Evolutionary conservation across 2,329 filamentous ascomycete species (phyloP), one percentile per base, ranked within the genome.

Genomic region (Penicillium sp.): DNA sequence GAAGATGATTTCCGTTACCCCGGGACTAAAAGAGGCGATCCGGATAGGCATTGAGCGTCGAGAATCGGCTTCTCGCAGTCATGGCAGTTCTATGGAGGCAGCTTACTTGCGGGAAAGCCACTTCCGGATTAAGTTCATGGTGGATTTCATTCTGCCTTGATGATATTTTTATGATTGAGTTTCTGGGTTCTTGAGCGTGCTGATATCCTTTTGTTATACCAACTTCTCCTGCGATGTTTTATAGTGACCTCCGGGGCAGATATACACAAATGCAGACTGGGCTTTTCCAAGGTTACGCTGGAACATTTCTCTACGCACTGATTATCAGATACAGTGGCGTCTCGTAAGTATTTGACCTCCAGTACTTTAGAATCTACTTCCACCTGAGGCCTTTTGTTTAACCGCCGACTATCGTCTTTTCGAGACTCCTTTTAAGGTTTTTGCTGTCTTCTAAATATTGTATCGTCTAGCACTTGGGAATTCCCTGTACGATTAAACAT

Each of bases 1-100:
- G 31, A 67, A 70, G 1, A 61, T 69, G 62, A 40, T 76, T 67
- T 56, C 55, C 21, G 49, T 72, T 58, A 74, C 64, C 4, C 64
- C 65, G 1, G 60, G 59, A 5, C 59, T 87, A 14, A 72, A 73
- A 36, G 52, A 67, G 0, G 79, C 81, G 0, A 74, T 83, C n/a
- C 73, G 82, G 55, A 56, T 64, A 16, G 86, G 86, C 0, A 83
- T 87, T 31, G 78, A 75, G 2, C 75, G 86, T n/a, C 69, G 74
- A 7, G 70, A 71, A 0, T 76, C 71, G 56, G 73, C 67, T 29
- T 71, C 63, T 34, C 67, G 67, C 31, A 57, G 72, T 59, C 13
- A 40, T 9, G 8, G 38, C 63, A 67, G 34, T 64, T 72, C 57
- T 64, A 51, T 69, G 58, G 72, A 75, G 56, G 71, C 68, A 71